phyloP scores from a whole-genome alignment of 305 asterid species.

The Fraxinus platypoda region DNA sequence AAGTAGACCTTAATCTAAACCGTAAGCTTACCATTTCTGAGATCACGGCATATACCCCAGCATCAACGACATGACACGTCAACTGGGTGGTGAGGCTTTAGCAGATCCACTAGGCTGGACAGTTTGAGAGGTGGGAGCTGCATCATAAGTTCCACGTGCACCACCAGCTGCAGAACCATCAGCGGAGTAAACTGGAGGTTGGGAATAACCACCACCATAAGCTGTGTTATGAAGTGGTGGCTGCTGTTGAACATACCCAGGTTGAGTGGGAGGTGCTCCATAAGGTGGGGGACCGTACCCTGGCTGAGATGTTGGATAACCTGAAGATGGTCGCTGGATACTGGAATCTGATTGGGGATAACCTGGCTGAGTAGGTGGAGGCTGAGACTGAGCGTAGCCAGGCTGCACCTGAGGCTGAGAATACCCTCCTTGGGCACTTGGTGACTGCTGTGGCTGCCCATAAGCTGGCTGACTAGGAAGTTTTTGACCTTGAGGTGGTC shows the following conservation, averaged over 20 bases:
- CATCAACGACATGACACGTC: neutral
- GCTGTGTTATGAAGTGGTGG: slow-evolving; percentile 22
- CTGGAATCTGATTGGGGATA: slow-evolving; percentile 8
- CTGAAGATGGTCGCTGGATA: neutral
- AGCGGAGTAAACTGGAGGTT: neutral
- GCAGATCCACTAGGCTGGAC: slow-evolving; percentile 8
- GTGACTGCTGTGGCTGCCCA: slow-evolving; percentile 26
- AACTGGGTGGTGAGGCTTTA: slow-evolving; percentile 13
- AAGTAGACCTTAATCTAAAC: neutral
- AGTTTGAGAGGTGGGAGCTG: slow-evolving; percentile 7
- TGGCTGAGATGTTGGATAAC: neutral
- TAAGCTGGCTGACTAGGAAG: slow-evolving; percentile 26
- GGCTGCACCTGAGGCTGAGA: neutral
- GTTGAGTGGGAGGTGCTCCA: slow-evolving; percentile 20
- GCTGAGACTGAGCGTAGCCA: slow-evolving; percentile 8
- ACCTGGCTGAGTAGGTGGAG: slow-evolving; percentile 14
- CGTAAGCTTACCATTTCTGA: neutral
- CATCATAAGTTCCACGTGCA: neutral
- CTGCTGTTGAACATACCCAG: slow-evolving; percentile 17
- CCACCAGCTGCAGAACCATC: neutral
- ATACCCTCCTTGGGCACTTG: slow-evolving; percentile 2
- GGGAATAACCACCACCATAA: slow-evolving; percentile 19
- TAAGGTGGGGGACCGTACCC: slow-evolving; percentile 33
- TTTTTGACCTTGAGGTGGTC: neutral
- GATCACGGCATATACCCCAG: too few relatives aligned